Base-by-base conservation (phyloP, 306 rosid genomes). In the Castanopsis chinensis region DNA sequence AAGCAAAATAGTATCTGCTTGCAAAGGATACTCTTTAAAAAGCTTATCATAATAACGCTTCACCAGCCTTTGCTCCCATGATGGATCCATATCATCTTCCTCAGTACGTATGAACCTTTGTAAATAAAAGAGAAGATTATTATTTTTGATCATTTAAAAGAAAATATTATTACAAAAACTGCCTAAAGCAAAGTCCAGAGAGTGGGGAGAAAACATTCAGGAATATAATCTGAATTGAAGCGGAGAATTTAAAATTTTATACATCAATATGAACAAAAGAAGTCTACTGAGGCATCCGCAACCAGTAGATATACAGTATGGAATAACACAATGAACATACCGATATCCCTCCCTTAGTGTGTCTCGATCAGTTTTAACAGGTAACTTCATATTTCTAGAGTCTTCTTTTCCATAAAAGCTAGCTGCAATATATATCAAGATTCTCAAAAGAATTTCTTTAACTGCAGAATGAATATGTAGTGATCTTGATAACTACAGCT, bases 1-100 rank as follows among this genome's bases (percentile, higher is more conserved):
- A 41, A 41, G 45, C 45, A 49, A 28, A 71, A 25, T 6, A 19
- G n/a, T n/a, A 78, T 41, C 49, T 63, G 56, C 67, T 76, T 65
- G 56, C 64, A 72, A 85, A 92, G 97, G 99, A 92, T 95, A 95
- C 99, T 95, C 99, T 84, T 95, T 92, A 80, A 92, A 95, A 86
- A 92, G 96, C 87, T 95, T 92, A 49, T 89, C 94, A 86, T 92
- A 91, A 83, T 92, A 95, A 65, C 93, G 93, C 88, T 91, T 95
- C 79, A 95, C 99, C 80, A 95, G 91, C 95, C 93, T 90, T 87
- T 92, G 99, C 83, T 91, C 99, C 99, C 99, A 91, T 55, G 99
- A 94, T 65, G 85, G 85, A 86, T 95, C 70, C 97, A 86, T 77
- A 65, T 92, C 98, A 91, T 92, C 99, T 89, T 92, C 97, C 86